phyloP scores from a whole-genome alignment of 352 stramenopile species.

The Globisporangium megalacanthum region DNA sequence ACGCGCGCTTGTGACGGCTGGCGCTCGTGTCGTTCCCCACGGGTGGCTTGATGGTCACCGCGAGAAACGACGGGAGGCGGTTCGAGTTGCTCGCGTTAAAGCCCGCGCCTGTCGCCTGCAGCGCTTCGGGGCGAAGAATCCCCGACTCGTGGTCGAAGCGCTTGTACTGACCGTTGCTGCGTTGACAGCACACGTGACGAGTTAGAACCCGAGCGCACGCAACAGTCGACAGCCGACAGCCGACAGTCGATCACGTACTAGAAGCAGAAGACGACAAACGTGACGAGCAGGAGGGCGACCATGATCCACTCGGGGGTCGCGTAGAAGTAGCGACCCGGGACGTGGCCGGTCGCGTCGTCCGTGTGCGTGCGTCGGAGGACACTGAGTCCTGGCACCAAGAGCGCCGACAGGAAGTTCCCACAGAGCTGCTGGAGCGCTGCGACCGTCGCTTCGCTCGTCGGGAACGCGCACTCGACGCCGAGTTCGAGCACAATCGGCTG shows the following conservation, averaged over 20 bases:
- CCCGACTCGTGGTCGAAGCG: constrained; percentile 17
- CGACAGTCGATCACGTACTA: background rate
- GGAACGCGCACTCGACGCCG: constrained; percentile 66
- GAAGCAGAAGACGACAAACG: constrained; percentile 38
- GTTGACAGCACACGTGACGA: background rate
- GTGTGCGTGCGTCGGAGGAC: constrained; percentile 29
- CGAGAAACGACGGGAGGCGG: constrained; percentile 10
- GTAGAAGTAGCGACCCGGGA: constrained; percentile 35
- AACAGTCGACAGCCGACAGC: background rate
- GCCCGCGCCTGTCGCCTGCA: background rate
- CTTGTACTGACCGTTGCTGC: constrained; percentile 29
- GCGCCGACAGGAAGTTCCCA: constrained; percentile 63
- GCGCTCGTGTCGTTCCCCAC: background rate
- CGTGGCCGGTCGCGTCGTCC: constrained; percentile 20
- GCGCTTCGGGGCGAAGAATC: background rate
- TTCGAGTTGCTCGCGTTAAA: constrained; percentile 16
- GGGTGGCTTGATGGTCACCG: constrained; percentile 12
- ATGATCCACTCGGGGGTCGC: constrained; percentile 50
- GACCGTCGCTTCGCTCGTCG: constrained; percentile 70
- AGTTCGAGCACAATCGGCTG: constrained; percentile 70
- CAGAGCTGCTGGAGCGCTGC: constrained; percentile 72
- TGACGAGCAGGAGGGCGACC: constrained; percentile 31
- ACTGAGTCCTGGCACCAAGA: constrained; percentile 47
- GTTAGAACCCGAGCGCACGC: background rate
- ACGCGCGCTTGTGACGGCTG: background rate